Evolutionary conservation across 129 eudicot species (phyloP).

Genomic region (Calendula officinalis): DNA sequence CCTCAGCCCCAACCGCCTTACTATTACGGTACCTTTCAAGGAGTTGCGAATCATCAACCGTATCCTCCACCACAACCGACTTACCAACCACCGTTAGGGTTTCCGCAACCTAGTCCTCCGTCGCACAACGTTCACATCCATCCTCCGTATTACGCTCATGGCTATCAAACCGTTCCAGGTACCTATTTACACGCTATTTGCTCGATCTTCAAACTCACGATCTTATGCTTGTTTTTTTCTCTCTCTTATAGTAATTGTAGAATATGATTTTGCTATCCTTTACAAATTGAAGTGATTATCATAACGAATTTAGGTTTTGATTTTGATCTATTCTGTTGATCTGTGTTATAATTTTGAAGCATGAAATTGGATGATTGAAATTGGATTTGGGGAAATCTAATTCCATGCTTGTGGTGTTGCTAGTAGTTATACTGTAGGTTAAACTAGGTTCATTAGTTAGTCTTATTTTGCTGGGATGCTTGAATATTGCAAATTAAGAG

Average conservation of each 20-base stretch:
- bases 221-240: too few relatives aligned
- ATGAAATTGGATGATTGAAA: neutral
- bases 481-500: neutral
- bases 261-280: neutral
- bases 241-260: too few relatives aligned
- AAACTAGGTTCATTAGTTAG: neutral
- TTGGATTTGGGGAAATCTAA: neutral
- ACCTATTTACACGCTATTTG: neutral
- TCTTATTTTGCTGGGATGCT: neutral
- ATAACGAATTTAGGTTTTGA: neutral
- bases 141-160: conserved; percentile 45
- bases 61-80: conserved; percentile 55
- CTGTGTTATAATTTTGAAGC: neutral
- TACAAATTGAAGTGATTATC: neutral
- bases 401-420: neutral
- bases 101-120: conserved; percentile 72
- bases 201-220: too few relatives aligned
- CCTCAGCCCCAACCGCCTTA: conserved; percentile 45
- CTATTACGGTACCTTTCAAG: conserved; percentile 84
- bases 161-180: conserved; percentile 82
- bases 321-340: conserved; percentile 5
- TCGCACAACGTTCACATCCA: conserved; percentile 34
- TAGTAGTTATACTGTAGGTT: neutral
- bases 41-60: conserved; percentile 54
- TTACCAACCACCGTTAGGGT: conserved; percentile 50